Evolutionary conservation across 129 eudicot species (phyloP).

Genomic region (Flaveria linearis): DNA sequence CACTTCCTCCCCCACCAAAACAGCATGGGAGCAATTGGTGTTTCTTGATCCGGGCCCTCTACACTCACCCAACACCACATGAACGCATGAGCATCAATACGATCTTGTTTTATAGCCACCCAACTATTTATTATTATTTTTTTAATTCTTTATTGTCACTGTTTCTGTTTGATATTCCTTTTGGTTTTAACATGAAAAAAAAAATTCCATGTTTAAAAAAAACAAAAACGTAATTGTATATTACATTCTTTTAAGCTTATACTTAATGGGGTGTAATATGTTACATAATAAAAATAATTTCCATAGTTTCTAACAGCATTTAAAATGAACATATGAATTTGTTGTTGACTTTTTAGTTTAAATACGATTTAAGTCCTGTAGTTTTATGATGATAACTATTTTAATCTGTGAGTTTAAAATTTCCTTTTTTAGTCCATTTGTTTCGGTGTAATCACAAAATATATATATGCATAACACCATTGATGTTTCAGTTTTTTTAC

Average conservation of each 20-base stretch:
- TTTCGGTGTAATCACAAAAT: no score
- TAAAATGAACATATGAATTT: no score
- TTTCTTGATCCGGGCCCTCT: constrained; percentile 18
- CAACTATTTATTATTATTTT: neutral
- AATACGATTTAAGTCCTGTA: no score
- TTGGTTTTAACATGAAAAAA: neutral
- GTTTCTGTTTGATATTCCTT: neutral
- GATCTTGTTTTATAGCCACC: constrained; percentile 9
- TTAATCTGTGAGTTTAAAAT: no score
- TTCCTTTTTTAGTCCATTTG: no score
- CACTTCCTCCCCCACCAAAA: constrained; percentile 15
- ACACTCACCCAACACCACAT: constrained; percentile 27
- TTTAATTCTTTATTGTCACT: neutral
- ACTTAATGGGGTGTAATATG: no score
- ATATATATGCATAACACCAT: no score
- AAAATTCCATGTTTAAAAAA: neutral
- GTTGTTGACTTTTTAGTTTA: no score
- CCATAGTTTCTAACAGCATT: no score
- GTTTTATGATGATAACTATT: no score
- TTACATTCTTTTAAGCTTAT: neutral
- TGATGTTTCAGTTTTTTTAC: no score
- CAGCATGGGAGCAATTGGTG: constrained; percentile 17
- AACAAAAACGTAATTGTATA: neutral
- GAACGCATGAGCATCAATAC: neutral
- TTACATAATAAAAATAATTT: no score